phyloP scores from a whole-genome alignment of 768 basidiomycete species.

The Suillus placidus region DNA sequence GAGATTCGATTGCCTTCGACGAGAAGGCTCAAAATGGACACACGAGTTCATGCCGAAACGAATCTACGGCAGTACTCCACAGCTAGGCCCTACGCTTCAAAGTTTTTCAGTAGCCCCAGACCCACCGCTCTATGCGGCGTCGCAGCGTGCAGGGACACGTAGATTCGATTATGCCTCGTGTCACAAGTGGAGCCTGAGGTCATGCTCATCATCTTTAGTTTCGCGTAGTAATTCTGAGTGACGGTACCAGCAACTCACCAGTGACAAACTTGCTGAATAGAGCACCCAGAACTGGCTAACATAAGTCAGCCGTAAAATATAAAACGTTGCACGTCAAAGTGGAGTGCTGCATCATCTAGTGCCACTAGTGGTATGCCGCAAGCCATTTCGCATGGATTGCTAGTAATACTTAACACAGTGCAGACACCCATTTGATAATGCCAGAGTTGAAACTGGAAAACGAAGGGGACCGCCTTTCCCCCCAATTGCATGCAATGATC shows the following conservation, averaged over 20 bases:
- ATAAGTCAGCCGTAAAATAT: neutral
- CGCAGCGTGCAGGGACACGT: neutral
- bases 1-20: neutral
- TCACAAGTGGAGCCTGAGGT: neutral
- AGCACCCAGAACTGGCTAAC: neutral
- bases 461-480: neutral
- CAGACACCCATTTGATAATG: neutral
- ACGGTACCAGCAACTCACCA: neutral
- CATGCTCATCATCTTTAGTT: neutral
- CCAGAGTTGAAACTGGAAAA: neutral
- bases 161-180: neutral
- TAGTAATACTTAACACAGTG: neutral
- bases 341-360: neutral
- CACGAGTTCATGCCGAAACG: neutral
- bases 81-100: neutral
- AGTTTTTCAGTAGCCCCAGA: neutral
- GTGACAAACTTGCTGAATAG: neutral
- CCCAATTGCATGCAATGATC: neutral
- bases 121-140: neutral
- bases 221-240: neutral
- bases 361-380: neutral
- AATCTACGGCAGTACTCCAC: slow-evolving; percentile 1
- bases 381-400: neutral
- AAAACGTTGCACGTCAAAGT: neutral
- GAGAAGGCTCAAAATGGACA: neutral